Conservation (phyloP, 768 basidiomycete species). For the Leccinum arenicola region DNA sequence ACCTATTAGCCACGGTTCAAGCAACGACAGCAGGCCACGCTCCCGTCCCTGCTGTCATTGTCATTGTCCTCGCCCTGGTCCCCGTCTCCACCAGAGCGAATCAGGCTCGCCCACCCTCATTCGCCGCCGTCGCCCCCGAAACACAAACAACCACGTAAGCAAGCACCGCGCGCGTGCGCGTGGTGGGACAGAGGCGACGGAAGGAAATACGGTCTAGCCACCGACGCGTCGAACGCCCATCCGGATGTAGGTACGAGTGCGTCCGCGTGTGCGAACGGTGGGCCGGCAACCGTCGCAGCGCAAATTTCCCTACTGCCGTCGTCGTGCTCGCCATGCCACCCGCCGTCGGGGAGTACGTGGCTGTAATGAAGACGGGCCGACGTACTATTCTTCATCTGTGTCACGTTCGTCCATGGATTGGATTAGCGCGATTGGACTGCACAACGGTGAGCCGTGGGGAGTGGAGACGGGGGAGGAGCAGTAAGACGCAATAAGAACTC, state of each 20-base stretch:
- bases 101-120: constrained; percentile 45
- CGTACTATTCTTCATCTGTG: constrained; percentile 33
- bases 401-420: constrained; percentile 45
- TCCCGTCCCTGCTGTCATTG: constrained; percentile 2
- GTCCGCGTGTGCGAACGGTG: not conserved
- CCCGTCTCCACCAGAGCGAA: constrained; percentile 14
- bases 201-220: constrained; percentile 33
- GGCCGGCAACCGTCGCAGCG: not conserved
- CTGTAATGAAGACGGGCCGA: constrained; percentile 51
- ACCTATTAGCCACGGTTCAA: constrained; percentile 21
- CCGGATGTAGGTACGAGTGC: not conserved
- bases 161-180: constrained; percentile 33
- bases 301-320: constrained; percentile 1
- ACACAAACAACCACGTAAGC: constrained; percentile 56
- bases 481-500: constrained; percentile 30
- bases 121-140: constrained; percentile 57
- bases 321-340: constrained; percentile 33
- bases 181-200: constrained; percentile 33
- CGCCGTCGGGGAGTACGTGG: constrained; percentile 26
- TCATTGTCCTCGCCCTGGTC: no score
- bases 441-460: constrained; percentile 39
- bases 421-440: constrained; percentile 35
- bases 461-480: constrained; percentile 42
- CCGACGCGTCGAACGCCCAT: not conserved
- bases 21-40: constrained; percentile 23